Base-by-base conservation (phyloP, 768 basidiomycete genomes). In the Tylopilus felleus region DNA sequence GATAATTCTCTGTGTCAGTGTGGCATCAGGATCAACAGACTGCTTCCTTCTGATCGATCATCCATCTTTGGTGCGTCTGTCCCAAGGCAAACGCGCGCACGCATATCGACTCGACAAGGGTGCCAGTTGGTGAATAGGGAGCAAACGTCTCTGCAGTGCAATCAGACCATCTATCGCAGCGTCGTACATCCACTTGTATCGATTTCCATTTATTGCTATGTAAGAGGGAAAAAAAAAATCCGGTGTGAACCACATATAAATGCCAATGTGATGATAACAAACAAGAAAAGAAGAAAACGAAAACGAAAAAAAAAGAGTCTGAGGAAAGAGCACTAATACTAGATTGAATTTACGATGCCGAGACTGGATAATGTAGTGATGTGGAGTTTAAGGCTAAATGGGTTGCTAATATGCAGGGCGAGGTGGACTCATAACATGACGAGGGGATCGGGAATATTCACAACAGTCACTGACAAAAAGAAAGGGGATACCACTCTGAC, bases 321-420 rank as follows among this genome's bases (percentile, higher is more conserved):
- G 43, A 47, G 35, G 22, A 31, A 47, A 47, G 56, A 52, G 56
- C 48, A 53, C 41, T 43, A 50, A 25, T 55, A 66, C 67, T 68
- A 65, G 62, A 63, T 63, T 57, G 55, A 9, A 55, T 63, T 60
- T 66, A 69, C 36, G 50, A 58, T 68, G 64, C 59, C 27, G 58
- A 38, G 60, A 51, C 59, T 56, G 60, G 49, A 56, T 69, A 68
- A 60, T 65, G 59, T 68, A 69, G 44, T 55, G 52, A 49, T 56
- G 52, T 42, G 16, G 27, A 16, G 51, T 29, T 46, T 25, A 45
- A 53, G 29, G 52, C n/a, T 57, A 59, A 56, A 52, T 48, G n/a
- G n/a, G 22, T 21, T 45, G 50, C 41, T 65, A 53, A 59, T 60
- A 65, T 66, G 65, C 63, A 54, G 41, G 47, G 28, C 8, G 42